A percentile compares a stretch with the other conserved stretches of the same genome.
These are phyloP conservation scores for Sindora glabra DNA, from an alignment of 306 rosid species.

Conservation along the genomic window DNA sequence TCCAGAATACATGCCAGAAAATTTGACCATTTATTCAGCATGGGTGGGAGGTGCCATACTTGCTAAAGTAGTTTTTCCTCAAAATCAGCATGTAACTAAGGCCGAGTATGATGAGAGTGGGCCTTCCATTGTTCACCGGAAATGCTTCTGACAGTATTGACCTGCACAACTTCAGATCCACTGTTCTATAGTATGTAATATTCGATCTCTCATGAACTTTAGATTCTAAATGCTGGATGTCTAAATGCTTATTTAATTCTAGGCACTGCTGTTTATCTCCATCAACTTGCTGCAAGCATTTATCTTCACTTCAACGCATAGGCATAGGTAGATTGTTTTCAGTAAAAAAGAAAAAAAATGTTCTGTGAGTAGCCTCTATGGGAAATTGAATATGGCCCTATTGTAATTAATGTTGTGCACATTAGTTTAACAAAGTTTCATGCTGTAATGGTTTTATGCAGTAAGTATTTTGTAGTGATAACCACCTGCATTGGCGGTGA, in stretches of 20 bases:
- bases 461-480: too few species aligned
- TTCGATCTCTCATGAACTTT: conserved; percentile 10
- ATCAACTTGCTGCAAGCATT: conserved; percentile 10
- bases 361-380: too few species aligned
- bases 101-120: conserved; percentile 93
- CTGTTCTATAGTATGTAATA: neutral
- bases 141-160: conserved; percentile 56
- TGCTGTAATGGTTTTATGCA: too few species aligned
- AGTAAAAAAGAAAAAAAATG: neutral
- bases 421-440: too few species aligned
- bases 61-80: conserved; percentile 98
- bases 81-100: conserved; percentile 89
- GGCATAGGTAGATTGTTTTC: conserved; percentile 8
- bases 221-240: conserved; percentile 20
- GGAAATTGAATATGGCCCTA: too few species aligned
- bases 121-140: conserved; percentile 86
- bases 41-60: conserved; percentile 99
- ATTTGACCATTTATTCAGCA: conserved; percentile 71
- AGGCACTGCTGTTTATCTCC: neutral
- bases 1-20: conserved; percentile 62
- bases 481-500: too few species aligned
- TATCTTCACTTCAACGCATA: neutral
- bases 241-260: neutral
- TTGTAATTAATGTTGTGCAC: neutral
- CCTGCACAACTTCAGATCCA: neutral